Base-by-base conservation (phyloP, 2,329 filamentous ascomycete genomes). In the Fusarium sp. region DNA sequence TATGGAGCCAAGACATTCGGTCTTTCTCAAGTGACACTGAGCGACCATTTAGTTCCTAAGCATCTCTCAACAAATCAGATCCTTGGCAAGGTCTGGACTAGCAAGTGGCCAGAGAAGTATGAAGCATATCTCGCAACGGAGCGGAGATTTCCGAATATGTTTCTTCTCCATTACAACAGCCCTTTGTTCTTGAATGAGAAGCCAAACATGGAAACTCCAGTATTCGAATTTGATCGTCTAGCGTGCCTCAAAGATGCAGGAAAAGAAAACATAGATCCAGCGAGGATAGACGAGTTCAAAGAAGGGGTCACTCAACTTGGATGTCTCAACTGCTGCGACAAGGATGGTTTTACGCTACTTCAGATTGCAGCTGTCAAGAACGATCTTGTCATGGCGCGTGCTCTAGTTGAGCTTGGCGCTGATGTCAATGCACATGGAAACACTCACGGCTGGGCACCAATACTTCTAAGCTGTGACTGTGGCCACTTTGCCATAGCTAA, bases 371-470 rank as follows among this genome's bases (percentile, higher is more conserved):
- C 36, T 5, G 34, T 39, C 5, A 62, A 47, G 15, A 28, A 56
- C 15, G 42, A 62, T 22, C 41, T 62, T 6, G 20, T 12, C 5
- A n/a, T 56, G 39, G 51, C 34, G 8, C 20, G 26, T 5, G 41
- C 54, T 22, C 9, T 62, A 2, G 7, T 26, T 20, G 41, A 56
- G 2, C 26, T 62, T 12, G 51, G n/a, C 0, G 60, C 50, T 24
- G 26, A 42, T 14, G 5, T 56, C 12, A 56, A 56, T 7, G 18
- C 17, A 22, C 22, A 34, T 2, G 60, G 60, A 1, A 62, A 62
- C 5, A 62, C 60, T 6, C 28, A 45, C 11, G 50, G 60, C 20
- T 62, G 60, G 60, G 45, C 50, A 2, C 60, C 60, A 12, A 8
- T 62, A 22, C 41, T 56, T 20, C 22, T 62, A 22, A 48, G 50